phyloP scores from a whole-genome alignment of 2,329 filamentous ascomycete genomes.

The Tolypocladium ovalisporum region DNA sequence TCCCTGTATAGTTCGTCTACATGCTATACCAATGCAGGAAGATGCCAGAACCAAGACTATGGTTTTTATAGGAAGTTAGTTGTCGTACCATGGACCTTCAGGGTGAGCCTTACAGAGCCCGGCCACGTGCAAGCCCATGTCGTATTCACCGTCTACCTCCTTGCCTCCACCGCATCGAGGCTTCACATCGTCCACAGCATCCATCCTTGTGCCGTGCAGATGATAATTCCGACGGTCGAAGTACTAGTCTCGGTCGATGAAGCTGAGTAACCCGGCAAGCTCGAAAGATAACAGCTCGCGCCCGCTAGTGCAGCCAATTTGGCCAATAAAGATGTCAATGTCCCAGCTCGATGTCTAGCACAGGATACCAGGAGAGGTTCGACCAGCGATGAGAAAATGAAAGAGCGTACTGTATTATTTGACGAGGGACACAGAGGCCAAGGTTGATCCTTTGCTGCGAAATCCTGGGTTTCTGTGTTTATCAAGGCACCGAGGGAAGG shows the following conservation, averaged over 20 bases:
- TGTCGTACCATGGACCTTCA: too few relatives aligned
- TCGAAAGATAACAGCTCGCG: too few relatives aligned
- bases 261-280: neutral
- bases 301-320: neutral
- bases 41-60: slow-evolving; percentile 16
- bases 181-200: slow-evolving; percentile 6
- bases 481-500: neutral
- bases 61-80: neutral
- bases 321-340: neutral
- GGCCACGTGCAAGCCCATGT: slow-evolving; percentile 15
- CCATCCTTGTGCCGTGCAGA: neutral
- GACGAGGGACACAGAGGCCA: neutral
- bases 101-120: slow-evolving; percentile 16
- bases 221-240: neutral
- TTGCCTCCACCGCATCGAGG: slow-evolving; percentile 16
- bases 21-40: slow-evolving; percentile 13
- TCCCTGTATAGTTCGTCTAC: too few relatives aligned
- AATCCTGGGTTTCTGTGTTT: neutral
- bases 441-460: neutral
- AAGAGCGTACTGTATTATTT: neutral
- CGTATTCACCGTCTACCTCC: slow-evolving; percentile 9
- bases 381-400: neutral
- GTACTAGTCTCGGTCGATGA: neutral
- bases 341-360: neutral
- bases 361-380: neutral